These are phyloP conservation scores for Haemoproteus tartakovskyi DNA, from an alignment of 169 alveolate genomes.

Conservation along the genomic window DNA sequence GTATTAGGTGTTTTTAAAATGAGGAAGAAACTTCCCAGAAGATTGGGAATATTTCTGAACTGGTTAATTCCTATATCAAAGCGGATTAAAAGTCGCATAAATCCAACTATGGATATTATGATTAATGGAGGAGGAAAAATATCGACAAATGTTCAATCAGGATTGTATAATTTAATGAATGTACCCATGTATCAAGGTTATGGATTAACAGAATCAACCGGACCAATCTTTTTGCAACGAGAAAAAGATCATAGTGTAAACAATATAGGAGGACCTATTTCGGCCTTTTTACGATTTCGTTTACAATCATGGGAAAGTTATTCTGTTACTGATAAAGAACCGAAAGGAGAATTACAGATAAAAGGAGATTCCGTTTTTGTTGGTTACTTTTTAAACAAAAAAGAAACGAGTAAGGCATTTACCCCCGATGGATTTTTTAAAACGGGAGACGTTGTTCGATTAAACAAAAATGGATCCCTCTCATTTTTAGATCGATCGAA, in stretches of 20 bases:
- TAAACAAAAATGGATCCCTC: constrained; percentile 84
- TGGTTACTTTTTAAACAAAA: constrained; percentile 88
- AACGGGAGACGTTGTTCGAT: constrained; percentile 92
- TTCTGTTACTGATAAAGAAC: constrained; percentile 76
- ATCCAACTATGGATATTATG: constrained; percentile 1
- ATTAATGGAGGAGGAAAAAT: constrained; percentile 42
- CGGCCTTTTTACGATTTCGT: background rate
- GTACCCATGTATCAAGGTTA: constrained; percentile 19
- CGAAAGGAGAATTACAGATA: constrained; percentile 92
- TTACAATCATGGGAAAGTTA: constrained; percentile 41
- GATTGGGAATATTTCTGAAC: background rate
- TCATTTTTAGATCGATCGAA: constrained; percentile 92
- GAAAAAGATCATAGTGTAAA: background rate
- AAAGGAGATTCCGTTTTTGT: constrained; percentile 83
- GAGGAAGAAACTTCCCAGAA: too few species aligned
- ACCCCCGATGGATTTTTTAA: constrained; percentile 87
- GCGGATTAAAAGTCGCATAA: constrained; percentile 21
- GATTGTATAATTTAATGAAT: constrained; percentile 3
- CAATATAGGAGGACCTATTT: constrained; percentile 21
- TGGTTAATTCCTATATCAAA: constrained; percentile 7
- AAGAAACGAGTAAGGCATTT: constrained; percentile 84
- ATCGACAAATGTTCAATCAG: constrained; percentile 23
- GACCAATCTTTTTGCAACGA: constrained; percentile 13
- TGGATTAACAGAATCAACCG: constrained; percentile 54
- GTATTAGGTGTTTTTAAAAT: too few species aligned